These are phyloP conservation scores for Sporothrix euskadiensis DNA, from an alignment of 2,329 filamentous ascomycete species.

Conservation along the genomic window DNA sequence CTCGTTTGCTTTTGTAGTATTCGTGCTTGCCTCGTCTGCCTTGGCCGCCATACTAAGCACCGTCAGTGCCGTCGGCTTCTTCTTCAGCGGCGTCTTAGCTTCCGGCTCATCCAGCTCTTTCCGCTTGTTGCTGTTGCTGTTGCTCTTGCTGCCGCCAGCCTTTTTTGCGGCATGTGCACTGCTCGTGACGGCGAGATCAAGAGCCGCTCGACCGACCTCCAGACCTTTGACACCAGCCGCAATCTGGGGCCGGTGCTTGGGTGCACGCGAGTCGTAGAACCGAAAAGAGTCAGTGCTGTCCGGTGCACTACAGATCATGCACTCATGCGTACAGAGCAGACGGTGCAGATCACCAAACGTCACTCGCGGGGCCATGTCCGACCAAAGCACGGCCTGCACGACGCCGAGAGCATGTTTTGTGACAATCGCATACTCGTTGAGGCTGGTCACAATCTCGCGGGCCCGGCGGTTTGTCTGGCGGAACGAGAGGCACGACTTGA, in stretches of 20 bases:
- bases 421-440: slow-evolving; percentile 12
- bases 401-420: not conserved
- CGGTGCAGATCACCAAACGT: slow-evolving; percentile 19
- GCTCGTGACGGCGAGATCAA: not conserved
- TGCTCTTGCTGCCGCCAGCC: not conserved
- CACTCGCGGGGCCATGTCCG: slow-evolving; percentile 16
- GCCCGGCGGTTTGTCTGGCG: slow-evolving; percentile 24
- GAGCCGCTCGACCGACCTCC: not conserved
- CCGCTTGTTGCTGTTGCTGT: not conserved
- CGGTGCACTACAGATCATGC: slow-evolving; percentile 25
- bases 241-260: slow-evolving; percentile 8
- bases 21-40: not conserved
- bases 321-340: slow-evolving; percentile 22
- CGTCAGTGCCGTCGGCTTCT: not conserved
- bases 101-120: not conserved
- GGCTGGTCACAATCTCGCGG: not conserved
- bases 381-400: slow-evolving; percentile 22
- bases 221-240: slow-evolving; percentile 10
- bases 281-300: slow-evolving; percentile 5
- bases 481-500: slow-evolving; percentile 18
- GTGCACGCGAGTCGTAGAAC: slow-evolving; percentile 26
- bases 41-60: slow-evolving; percentile 1
- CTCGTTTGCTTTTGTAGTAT: not conserved
- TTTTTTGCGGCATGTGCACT: not conserved
- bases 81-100: not conserved